phyloP scores from a whole-genome alignment of 176 grass and related monocot species.

The Triticum urartu region DNA sequence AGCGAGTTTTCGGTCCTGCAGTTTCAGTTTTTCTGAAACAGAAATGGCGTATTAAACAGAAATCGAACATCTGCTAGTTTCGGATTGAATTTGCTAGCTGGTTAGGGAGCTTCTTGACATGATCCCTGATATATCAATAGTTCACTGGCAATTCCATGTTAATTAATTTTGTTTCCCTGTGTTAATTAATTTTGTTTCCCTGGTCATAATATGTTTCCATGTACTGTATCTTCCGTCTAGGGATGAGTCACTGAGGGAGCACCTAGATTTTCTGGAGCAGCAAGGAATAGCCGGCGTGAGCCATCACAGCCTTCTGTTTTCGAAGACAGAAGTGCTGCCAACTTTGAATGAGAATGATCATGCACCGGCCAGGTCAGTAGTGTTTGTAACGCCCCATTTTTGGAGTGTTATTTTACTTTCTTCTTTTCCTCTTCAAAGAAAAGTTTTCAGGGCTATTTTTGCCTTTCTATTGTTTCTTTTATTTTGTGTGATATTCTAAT shows the following conservation, averaged over 20 bases:
- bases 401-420: too few relatives aligned
- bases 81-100: background rate
- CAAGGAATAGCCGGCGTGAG: slow-evolving; percentile 81
- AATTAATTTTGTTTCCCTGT: background rate
- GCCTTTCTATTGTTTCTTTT: too few relatives aligned
- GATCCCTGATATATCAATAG: background rate
- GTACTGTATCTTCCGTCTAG: too few relatives aligned
- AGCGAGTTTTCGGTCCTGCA: too few relatives aligned
- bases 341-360: slow-evolving; percentile 40
- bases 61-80: background rate
- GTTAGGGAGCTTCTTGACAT: background rate
- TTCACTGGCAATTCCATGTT: background rate
- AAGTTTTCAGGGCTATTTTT: too few relatives aligned
- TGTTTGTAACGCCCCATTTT: background rate
- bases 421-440: too few relatives aligned
- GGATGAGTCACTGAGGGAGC: too few relatives aligned
- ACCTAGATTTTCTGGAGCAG: slow-evolving; percentile 32
- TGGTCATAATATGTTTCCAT: background rate
- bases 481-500: too few relatives aligned
- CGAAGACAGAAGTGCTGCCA: slow-evolving; percentile 20
- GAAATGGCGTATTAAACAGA: background rate
- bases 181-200: background rate
- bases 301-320: slow-evolving; percentile 88
- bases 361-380: slow-evolving; percentile 42
- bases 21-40: too few relatives aligned